Evolutionary conservation across 2,329 filamentous ascomycete genomes (phyloP).

Genomic region (Penicillium sp.): DNA sequence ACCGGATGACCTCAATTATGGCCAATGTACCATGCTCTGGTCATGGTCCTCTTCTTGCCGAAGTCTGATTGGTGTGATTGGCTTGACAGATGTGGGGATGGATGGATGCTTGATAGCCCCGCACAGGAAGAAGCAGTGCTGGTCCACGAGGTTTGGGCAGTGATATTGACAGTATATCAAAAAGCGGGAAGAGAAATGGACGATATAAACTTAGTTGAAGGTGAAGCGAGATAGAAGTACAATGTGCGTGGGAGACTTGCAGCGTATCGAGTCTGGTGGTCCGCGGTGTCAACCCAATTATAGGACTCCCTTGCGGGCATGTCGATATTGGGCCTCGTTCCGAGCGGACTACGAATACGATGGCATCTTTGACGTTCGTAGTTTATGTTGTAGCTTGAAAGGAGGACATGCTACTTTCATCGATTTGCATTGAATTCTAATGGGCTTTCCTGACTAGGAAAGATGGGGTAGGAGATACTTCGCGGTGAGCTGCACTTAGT

Average conservation of each 20-base stretch:
- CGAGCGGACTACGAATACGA: not conserved
- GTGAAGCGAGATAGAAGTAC: not conserved
- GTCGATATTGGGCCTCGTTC: not conserved
- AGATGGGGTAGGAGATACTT: not conserved
- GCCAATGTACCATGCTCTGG: constrained; percentile 10
- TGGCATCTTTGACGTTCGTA: too few species aligned
- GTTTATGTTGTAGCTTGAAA: too few species aligned
- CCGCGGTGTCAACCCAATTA: not conserved
- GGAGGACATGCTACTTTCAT: not conserved
- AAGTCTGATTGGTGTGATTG: constrained; percentile 2
- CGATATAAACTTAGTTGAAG: not conserved
- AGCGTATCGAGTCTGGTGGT: not conserved
- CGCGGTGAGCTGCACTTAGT: not conserved
- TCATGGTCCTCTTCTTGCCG: not conserved
- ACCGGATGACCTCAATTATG: constrained; percentile 11
- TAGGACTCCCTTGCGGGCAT: not conserved
- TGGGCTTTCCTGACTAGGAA: not conserved
- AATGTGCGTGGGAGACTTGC: not conserved
- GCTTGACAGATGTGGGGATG: not conserved
- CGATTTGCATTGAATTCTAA: not conserved
- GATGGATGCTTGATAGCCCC: constrained; percentile 12
- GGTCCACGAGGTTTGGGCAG: not conserved
- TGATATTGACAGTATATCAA: not conserved
- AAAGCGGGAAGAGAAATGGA: not conserved
- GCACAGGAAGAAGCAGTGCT: constrained; percentile 4